These are phyloP conservation scores for Scleroderma bovista DNA, from an alignment of 768 basidiomycete species.

Conservation along the genomic window DNA sequence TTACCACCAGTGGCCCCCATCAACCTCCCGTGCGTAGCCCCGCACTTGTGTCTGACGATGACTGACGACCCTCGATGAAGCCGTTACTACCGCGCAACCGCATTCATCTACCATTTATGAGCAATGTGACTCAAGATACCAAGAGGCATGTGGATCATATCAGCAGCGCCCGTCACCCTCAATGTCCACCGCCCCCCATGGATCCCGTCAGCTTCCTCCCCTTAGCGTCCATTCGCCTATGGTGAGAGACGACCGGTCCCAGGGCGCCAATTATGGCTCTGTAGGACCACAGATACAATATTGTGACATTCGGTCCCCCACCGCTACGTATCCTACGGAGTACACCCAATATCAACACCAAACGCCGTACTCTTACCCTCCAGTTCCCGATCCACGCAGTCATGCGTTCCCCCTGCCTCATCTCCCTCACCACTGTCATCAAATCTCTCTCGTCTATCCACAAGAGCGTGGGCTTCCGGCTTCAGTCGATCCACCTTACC, in stretches of 20 bases:
- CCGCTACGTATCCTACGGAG: slow-evolving; percentile 53
- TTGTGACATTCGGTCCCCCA: slow-evolving; percentile 54
- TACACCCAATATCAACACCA: slow-evolving; percentile 45
- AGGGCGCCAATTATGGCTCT: slow-evolving; percentile 34
- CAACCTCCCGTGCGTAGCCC: slow-evolving; percentile 28
- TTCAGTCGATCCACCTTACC: slow-evolving; percentile 47
- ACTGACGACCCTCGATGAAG: slow-evolving; percentile 3
- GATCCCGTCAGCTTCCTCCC: slow-evolving; percentile 57
- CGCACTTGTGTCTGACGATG: slow-evolving; percentile 9
- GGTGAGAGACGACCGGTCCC: slow-evolving; percentile 49
- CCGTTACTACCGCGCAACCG: slow-evolving; percentile 40
- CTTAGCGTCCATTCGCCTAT: slow-evolving; percentile 36
- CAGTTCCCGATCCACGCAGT: slow-evolving; percentile 33
- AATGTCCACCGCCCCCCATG: slow-evolving; percentile 41
- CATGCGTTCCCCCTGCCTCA: no score
- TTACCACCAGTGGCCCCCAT: slow-evolving; percentile 41
- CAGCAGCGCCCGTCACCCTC: slow-evolving; percentile 45
- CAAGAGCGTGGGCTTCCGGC: slow-evolving; percentile 33
- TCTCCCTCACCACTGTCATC: slow-evolving; percentile 26
- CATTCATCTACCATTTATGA: slow-evolving; percentile 49
- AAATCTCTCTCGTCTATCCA: slow-evolving; percentile 25
- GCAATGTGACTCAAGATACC: slow-evolving; percentile 48
- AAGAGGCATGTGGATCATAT: slow-evolving; percentile 41
- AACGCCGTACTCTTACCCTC: slow-evolving; percentile 27
- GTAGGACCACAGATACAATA: slow-evolving; percentile 32